Evolutionary conservation across 257 asterid species (phyloP).

Genomic region (Echium plantagineum): DNA sequence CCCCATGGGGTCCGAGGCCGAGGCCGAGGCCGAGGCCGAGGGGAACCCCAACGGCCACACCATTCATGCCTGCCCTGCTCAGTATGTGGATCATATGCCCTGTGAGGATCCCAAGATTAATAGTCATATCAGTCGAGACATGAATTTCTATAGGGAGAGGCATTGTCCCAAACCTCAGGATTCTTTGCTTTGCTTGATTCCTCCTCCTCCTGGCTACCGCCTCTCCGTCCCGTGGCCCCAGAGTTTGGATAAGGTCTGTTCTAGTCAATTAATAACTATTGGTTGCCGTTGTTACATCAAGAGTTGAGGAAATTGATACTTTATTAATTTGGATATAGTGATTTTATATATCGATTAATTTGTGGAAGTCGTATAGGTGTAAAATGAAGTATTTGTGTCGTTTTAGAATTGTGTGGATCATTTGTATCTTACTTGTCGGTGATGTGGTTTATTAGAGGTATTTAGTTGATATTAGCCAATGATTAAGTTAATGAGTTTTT

Average conservation of each 20-base stretch:
- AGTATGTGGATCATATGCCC: conserved; percentile 88
- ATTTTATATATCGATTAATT: no score
- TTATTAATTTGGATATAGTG: no score
- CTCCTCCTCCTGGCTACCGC: conserved; percentile 73
- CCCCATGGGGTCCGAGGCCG: conserved; percentile 14
- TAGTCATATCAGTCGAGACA: conserved; percentile 88
- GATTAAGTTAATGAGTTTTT: no score
- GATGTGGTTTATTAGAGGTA: no score
- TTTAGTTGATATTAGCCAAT: no score
- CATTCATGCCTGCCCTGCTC: conserved; percentile 55
- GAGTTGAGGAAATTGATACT: no score
- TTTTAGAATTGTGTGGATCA: no score
- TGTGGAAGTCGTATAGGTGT: no score
- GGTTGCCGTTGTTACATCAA: no score
- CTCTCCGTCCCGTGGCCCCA: conserved; percentile 89
- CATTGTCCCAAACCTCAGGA: conserved; percentile 80
- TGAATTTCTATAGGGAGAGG: conserved; percentile 92
- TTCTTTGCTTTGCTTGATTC: conserved; percentile 84
- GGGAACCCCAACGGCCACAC: conserved; percentile 34
- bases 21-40: conserved; percentile 22
- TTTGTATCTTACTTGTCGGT: no score
- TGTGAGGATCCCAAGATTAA: conserved; percentile 89
- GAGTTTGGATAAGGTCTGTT: conserved; percentile 70
- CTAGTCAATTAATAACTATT: background rate
- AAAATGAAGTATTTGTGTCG: no score